Evolutionary conservation across 306 rosid species (phyloP).

Genomic region (Dalbergia oliveri): DNA sequence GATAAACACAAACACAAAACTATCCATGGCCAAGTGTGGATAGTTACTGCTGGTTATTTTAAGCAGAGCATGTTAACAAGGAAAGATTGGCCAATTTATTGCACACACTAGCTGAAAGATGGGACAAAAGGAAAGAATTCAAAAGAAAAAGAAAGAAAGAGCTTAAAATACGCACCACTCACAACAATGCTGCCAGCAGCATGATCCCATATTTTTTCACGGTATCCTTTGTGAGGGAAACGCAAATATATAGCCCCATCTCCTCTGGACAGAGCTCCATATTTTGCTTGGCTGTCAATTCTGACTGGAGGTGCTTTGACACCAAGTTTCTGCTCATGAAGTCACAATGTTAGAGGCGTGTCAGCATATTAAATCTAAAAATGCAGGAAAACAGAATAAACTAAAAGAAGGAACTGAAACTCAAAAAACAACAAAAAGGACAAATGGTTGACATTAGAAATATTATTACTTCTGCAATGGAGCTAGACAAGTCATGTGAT

Average conservation of each 20-base stretch:
- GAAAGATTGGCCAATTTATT: slow-evolving; percentile 16
- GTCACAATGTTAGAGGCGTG: slow-evolving; percentile 15
- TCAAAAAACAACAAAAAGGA: slow-evolving; percentile 4
- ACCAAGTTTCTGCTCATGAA: slow-evolving; percentile 85
- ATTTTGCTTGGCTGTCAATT: slow-evolving; percentile 97
- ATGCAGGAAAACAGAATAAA: neutral
- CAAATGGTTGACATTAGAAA: slow-evolving; percentile 6
- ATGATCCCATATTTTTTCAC: slow-evolving; percentile 98
- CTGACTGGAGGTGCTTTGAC: slow-evolving; percentile 95
- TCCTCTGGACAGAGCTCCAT: slow-evolving; percentile 96
- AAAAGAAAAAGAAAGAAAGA: neutral
- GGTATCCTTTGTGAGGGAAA: slow-evolving; percentile 87
- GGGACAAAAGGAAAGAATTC: slow-evolving; percentile 16
- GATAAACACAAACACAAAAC: neutral
- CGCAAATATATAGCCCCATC: slow-evolving; percentile 96
- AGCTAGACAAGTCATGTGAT: slow-evolving; percentile 77
- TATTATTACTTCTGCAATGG: slow-evolving; percentile 73
- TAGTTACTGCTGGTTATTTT: neutral
- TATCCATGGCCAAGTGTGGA: slow-evolving; percentile 20
- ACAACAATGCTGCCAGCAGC: slow-evolving; percentile 97
- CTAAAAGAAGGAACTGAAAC: neutral
- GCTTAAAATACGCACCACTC: slow-evolving; percentile 59
- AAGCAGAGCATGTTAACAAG: slow-evolving; percentile 32
- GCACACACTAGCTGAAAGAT: slow-evolving; percentile 7
- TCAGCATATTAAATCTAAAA: slow-evolving; percentile 25